Evolutionary conservation across 306 rosid genomes (phyloP).

Genomic region (Lupinus albus): DNA sequence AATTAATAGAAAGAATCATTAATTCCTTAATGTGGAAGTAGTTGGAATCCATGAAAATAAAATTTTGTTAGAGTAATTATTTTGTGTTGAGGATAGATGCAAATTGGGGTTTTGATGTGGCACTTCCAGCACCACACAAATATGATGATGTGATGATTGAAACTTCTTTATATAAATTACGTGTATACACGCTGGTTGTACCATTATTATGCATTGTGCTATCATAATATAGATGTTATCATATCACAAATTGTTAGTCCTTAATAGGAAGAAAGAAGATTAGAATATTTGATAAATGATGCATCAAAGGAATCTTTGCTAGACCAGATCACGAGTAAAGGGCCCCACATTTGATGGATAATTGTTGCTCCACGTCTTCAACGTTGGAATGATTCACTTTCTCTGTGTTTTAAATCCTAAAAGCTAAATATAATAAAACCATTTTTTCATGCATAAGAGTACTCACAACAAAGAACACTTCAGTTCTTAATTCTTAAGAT

Average conservation of each 20-base stretch:
- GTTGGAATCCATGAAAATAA: constrained; percentile 34
- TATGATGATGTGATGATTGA: constrained; percentile 29
- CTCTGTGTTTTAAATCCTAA: no score
- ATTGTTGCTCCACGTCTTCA: constrained; percentile 37
- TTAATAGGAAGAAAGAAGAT: neutral
- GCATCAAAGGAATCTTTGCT: constrained; percentile 34
- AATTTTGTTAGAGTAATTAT: constrained; percentile 24
- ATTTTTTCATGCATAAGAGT: no score
- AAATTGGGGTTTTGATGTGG: constrained; percentile 34
- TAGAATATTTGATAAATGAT: constrained; percentile 39
- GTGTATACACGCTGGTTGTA: constrained; percentile 42
- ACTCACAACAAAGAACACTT: no score
- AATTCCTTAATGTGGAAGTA: no score
- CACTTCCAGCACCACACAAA: no score
- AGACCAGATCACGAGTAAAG: neutral
- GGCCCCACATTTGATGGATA: constrained; percentile 13
- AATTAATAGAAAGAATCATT: no score
- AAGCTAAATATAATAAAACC: no score
- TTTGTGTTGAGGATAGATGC: no score
- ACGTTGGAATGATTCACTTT: constrained; percentile 34
- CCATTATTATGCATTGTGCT: constrained; percentile 8
- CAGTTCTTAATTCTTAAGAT: no score
- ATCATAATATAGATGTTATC: neutral
- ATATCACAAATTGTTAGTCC: neutral
- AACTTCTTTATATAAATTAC: constrained; percentile 8